Evolutionary conservation across 768 basidiomycete species (phyloP), one percentile per base, ranked within the genome.

Genomic region (Termitomyces sp.): DNA sequence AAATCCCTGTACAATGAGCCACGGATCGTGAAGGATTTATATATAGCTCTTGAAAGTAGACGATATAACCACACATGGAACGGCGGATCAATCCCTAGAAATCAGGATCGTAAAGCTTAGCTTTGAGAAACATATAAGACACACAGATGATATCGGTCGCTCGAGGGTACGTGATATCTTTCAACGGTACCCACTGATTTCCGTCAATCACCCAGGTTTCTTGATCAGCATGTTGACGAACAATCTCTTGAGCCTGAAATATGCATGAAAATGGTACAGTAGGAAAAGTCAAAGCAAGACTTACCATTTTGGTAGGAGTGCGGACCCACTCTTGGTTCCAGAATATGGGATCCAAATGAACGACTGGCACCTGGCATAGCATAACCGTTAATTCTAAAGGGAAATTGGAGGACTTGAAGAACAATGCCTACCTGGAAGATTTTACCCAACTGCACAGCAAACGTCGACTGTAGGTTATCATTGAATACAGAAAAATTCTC

Each of bases 91-190:
- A 34, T 50, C 29, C 49, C 31, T 50, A 32, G 32, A 32, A 50
- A 14, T 50, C 32, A 29, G 6, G n/a, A 50, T 15, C 31, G 10
- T 51, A 15, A 51, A 6, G 5, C 32, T 3, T 14, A 9, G n/a
- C 45, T 25, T 47, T n/a, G 49, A 15, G 34, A 31, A 17, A 17
- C 9, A 36, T 17, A 25, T 34, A n/a, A 34, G 20, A 37, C 56
- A 12, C 45, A 29, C 55, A 56, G n/a, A 56, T 34, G 55, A 56
- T 45, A 56, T 56, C 25, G n/a, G 54, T 56, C 12, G 54, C 54
- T 56, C 55, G 55, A 42, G 56, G 31, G 45, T 57, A 57, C 17
- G 45, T 57, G 56, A 57, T 57, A 8, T 57, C 56, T n/a, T 57
- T 46, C 17, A 47, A 57, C 1, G 56, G 56, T 47, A 57, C 45